Evolutionary conservation across 805 yeast genomes (phyloP).

Genomic region (Pichia ethanolica): DNA sequence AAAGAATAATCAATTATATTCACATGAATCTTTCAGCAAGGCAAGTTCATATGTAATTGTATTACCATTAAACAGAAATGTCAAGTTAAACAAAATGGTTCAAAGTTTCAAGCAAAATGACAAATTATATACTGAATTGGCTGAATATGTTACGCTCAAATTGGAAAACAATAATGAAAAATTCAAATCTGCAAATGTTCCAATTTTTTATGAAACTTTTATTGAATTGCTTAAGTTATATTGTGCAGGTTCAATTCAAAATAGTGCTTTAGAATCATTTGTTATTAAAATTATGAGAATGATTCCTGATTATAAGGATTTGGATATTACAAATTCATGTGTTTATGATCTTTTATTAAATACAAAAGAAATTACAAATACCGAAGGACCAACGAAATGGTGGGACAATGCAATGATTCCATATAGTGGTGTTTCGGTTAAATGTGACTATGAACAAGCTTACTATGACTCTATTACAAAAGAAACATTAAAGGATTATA

Average conservation of each 20-base stretch:
- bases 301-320: conserved; percentile 24
- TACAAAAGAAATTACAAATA: conserved; percentile 21
- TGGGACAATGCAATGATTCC: conserved; percentile 41
- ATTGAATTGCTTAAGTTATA: conserved; percentile 45
- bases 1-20: conserved; percentile 36
- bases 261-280: conserved; percentile 42
- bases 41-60: conserved; percentile 37
- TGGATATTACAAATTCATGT: conserved; percentile 44
- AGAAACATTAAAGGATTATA: conserved; percentile 12
- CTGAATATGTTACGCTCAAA: conserved; percentile 14
- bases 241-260: conserved; percentile 44
- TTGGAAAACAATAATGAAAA: conserved; percentile 1
- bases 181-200: conserved; percentile 11
- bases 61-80: conserved; percentile 34
- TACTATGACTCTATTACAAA: conserved; percentile 30
- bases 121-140: conserved; percentile 20
- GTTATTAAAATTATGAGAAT: conserved; percentile 34
- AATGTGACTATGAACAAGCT: conserved; percentile 36
- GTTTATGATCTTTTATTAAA: conserved; percentile 44
- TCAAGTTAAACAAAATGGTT: conserved; percentile 28
- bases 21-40: conserved; percentile 15
- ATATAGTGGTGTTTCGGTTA: conserved; percentile 32
- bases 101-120: conserved; percentile 21
- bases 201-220: conserved; percentile 30
- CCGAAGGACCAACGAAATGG: conserved; percentile 47